phyloP scores from a whole-genome alignment of 2,329 filamentous ascomycete genomes.

The Colletotrichum camelliae region DNA sequence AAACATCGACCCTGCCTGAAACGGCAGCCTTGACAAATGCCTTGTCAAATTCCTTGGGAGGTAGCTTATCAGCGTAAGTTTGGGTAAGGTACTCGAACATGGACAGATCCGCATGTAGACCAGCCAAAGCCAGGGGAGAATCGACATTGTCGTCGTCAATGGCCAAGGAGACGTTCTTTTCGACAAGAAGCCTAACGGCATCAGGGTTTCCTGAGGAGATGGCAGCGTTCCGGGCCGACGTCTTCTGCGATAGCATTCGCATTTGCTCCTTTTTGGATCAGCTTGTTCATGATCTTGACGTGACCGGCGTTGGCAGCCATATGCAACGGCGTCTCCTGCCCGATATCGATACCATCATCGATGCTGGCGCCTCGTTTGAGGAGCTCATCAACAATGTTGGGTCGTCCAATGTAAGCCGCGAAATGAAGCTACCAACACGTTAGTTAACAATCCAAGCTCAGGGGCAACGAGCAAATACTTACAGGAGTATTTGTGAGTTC shows the following conservation, averaged over 20 bases:
- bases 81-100: slow-evolving; percentile 47
- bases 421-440: slow-evolving; percentile 31
- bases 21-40: slow-evolving; percentile 43
- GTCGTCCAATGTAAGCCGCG: slow-evolving; percentile 32
- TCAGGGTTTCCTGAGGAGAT: slow-evolving; percentile 46
- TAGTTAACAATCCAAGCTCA: neutral
- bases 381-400: slow-evolving; percentile 41
- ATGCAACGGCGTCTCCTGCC: slow-evolving; percentile 39
- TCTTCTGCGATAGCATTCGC: slow-evolving; percentile 35
- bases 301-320: slow-evolving; percentile 44
- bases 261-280: slow-evolving; percentile 41
- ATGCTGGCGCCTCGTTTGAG: slow-evolving; percentile 36
- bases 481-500: slow-evolving; percentile 37
- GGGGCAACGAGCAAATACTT: slow-evolving; percentile 15
- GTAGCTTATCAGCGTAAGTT: slow-evolving; percentile 42
- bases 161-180: slow-evolving; percentile 39
- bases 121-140: slow-evolving; percentile 42
- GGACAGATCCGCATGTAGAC: slow-evolving; percentile 39
- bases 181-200: slow-evolving; percentile 44
- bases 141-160: slow-evolving; percentile 31
- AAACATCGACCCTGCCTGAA: slow-evolving; percentile 42
- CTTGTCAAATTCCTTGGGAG: slow-evolving; percentile 41
- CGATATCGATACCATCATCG: slow-evolving; percentile 37
- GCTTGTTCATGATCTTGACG: slow-evolving; percentile 43
- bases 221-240: slow-evolving; percentile 39